Conservation (phyloP, 192 early-diverging fungal species). For the Lobosporangium transversale region DNA sequence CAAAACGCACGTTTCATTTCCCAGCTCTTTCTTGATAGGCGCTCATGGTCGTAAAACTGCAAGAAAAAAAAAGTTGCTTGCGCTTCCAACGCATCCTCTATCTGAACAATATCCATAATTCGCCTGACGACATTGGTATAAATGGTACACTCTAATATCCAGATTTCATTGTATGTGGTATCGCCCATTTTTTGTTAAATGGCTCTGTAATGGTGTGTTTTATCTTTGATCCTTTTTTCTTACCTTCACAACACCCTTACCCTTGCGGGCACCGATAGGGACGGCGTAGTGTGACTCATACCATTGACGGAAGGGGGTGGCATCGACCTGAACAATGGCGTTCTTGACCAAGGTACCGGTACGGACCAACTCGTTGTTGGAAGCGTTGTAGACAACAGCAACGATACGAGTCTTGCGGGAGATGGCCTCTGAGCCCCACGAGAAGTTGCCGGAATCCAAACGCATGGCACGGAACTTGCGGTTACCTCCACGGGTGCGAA, state of each 20-base stretch:
- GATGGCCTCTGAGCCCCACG: constrained; percentile 95
- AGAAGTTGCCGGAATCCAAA: constrained; percentile 96
- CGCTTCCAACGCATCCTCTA: too few species aligned
- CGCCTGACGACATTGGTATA: too few species aligned
- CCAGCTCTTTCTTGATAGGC: too few species aligned
- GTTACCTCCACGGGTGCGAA: constrained; percentile 99
- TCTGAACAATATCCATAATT: not conserved
- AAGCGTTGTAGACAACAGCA: constrained; percentile 97
- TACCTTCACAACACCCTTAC: constrained; percentile 62
- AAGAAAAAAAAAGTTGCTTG: too few species aligned
- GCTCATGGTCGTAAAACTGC: too few species aligned
- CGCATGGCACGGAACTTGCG: constrained; percentile 98
- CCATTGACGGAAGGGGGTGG: constrained; percentile 99
- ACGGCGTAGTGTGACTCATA: constrained; percentile 97
- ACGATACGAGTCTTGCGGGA: constrained; percentile 97
- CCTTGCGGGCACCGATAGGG: constrained; percentile 86
- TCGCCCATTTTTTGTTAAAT: too few species aligned
- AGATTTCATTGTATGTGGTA: too few species aligned
- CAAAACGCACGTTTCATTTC: too few species aligned
- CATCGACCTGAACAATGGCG: constrained; percentile 97
- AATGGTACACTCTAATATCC: too few species aligned
- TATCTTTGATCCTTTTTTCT: too few species aligned
- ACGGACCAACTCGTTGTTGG: constrained; percentile 99
- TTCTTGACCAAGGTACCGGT: constrained; percentile 99
- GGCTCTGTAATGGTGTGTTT: too few species aligned